Base-by-base conservation (phyloP, 2,329 filamentous ascomycete species). In the Pseudogymnoascus sp. region DNA sequence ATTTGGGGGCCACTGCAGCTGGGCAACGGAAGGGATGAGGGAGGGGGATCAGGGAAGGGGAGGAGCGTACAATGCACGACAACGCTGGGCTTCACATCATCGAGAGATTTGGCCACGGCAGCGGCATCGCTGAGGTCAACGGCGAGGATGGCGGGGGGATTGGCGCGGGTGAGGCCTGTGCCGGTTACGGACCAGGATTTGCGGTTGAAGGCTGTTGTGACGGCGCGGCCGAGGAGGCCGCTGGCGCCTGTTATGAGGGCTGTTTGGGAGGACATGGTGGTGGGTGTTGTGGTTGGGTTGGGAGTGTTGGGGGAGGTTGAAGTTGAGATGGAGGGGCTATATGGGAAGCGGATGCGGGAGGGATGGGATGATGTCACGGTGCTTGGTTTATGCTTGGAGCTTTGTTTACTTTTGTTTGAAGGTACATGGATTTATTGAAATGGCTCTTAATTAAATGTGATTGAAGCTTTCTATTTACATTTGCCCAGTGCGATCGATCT, bases 181-280 rank as follows among this genome's bases (percentile, higher is more conserved):
- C 90, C 89, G 67, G 86, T 86, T 64, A 86, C 85, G n/a, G 79
- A 77, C 84, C 91, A 96, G 39, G 82, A 80, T 31, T 80, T 81
- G 64, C 81, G 76, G 62, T 86, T 79, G 73, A 96, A 96, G 11
- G 83, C 84, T 66, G 82, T 84, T 63, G 87, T 80, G 10, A 96
- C 88, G 74, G 95, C 86, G 47, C 91, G 85, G 60, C 93, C 92
- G 1, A 96, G 82, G 10, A 96, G 81, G 63, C 92, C 92, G 18
- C 89, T 93, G 39, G 91, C 91, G 64, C 92, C 92, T 5, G 92
- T 96, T 63, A 96, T 79, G 26, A 96, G 80, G 8, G 84, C 91
- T 26, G 81, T 86, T 64, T 82, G 71, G 10, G 68, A 54, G 26
- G 47, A 54, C 72, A 74, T 74, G 23, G 36, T 37, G 36, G 14